These are phyloP conservation scores for Saccharomyces paradoxus DNA, from an alignment of 805 yeast species.

Conservation along the genomic window DNA sequence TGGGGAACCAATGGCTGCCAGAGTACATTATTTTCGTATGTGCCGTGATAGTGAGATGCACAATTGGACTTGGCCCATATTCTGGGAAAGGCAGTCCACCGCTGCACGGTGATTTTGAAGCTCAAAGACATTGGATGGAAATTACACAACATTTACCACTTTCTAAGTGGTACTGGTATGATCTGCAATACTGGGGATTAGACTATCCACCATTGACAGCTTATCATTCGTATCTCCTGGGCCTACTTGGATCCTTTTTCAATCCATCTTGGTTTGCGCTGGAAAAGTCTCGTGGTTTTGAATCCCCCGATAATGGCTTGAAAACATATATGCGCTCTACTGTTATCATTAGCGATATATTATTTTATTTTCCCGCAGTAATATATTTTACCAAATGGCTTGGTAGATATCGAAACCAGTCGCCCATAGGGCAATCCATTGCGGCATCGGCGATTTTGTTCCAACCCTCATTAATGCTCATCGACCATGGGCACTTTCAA, in stretches of 20 bases:
- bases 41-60: conserved; percentile 69
- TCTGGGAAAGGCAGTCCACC: conserved; percentile 72
- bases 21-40: conserved; percentile 65
- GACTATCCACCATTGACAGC: conserved; percentile 98
- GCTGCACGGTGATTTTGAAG: conserved; percentile 92
- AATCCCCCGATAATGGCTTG: conserved; percentile 41
- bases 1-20: conserved; percentile 87
- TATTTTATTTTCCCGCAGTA: conserved; percentile 74
- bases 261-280: conserved; percentile 71
- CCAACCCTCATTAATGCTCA: conserved; percentile 73
- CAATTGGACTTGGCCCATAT: conserved; percentile 81
- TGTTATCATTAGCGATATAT: conserved; percentile 64
- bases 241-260: conserved; percentile 58
- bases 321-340: conserved; percentile 82
- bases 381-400: conserved; percentile 61
- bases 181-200: conserved; percentile 88
- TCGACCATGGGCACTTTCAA: conserved; percentile 97
- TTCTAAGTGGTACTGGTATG: conserved; percentile 79
- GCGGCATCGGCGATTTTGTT: conserved; percentile 71
- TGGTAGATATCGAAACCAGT: conserved; percentile 49
- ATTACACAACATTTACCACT: conserved; percentile 71
- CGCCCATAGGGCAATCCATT: conserved; percentile 68
- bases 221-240: conserved; percentile 76
- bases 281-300: conserved; percentile 67
- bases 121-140: conserved; percentile 98